Conservation (phyloP, 306 rosid genomes). For the Malus fusca region DNA sequence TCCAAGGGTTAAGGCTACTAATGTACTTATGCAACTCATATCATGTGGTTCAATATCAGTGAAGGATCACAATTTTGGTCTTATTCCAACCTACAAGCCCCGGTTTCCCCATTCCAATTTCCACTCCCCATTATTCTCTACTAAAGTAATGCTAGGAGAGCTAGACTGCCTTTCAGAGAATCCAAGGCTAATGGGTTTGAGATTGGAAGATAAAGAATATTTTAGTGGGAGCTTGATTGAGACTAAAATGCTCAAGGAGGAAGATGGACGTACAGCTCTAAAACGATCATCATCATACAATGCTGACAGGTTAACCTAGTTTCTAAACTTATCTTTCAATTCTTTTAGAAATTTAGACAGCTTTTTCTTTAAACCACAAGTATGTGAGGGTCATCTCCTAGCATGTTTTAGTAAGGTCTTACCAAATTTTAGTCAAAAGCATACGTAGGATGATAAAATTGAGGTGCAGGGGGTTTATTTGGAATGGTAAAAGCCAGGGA, state of each 20-base stretch:
- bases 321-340: constrained; percentile 5
- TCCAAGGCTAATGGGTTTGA: constrained; percentile 53
- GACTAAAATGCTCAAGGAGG: constrained; percentile 49
- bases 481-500: neutral
- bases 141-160: constrained; percentile 59
- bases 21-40: constrained; percentile 77
- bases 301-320: constrained; percentile 64
- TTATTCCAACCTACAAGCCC: constrained; percentile 71
- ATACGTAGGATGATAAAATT: neutral
- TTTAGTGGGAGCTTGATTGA: constrained; percentile 84
- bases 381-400: neutral
- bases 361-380: neutral
- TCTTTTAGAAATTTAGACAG: constrained; percentile 8
- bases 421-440: neutral
- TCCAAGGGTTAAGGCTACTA: constrained; percentile 61
- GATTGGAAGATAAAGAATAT: constrained; percentile 75
- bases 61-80: constrained; percentile 71
- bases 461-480: neutral
- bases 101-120: constrained; percentile 61
- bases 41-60: constrained; percentile 88
- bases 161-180: constrained; percentile 59
- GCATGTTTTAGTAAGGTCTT: neutral
- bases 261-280: constrained; percentile 37
- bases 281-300: constrained; percentile 81
- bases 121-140: constrained; percentile 62